phyloP scores from a whole-genome alignment of 2,329 filamentous ascomycete species.

The Epichloe elymi region DNA sequence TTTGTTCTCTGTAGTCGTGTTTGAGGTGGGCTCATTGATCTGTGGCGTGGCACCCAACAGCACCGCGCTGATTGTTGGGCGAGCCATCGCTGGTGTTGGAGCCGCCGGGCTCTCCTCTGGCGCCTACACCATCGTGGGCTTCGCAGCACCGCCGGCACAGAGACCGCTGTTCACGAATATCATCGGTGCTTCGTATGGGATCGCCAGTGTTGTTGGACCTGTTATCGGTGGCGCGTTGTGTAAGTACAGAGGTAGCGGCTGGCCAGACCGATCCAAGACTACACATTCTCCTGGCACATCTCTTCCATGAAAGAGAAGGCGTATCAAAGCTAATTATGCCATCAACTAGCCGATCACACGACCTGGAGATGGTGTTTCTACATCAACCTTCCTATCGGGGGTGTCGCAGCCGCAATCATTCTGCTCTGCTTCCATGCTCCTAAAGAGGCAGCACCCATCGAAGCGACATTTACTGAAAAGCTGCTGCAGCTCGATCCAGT shows the following conservation, averaged over 20 bases:
- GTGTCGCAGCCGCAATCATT: constrained; percentile 10
- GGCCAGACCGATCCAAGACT: not conserved
- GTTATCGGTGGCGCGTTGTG: not conserved
- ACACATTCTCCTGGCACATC: not conserved
- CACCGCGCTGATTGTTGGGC: constrained; percentile 29
- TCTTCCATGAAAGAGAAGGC: constrained; percentile 1
- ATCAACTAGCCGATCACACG: constrained; percentile 10
- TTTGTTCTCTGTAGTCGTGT: constrained; percentile 32
- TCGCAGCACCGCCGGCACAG: constrained; percentile 13
- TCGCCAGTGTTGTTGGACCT: not conserved
- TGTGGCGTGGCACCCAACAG: constrained; percentile 30
- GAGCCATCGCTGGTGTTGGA: constrained; percentile 30
- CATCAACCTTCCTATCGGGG: constrained; percentile 17
- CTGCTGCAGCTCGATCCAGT: constrained; percentile 15
- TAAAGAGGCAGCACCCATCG: not conserved
- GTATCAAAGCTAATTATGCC: not conserved
- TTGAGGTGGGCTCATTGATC: constrained; percentile 39
- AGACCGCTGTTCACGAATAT: not conserved
- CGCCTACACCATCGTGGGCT: constrained; percentile 30
- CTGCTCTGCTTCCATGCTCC: constrained; percentile 22
- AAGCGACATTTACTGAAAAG: not conserved
- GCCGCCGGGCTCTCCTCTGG: constrained; percentile 31
- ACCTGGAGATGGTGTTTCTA: constrained; percentile 19
- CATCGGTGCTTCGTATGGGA: not conserved
- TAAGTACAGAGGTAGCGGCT: not conserved